phyloP scores from a whole-genome alignment of 75 land plant species.

The Ceratopteris richardii region DNA sequence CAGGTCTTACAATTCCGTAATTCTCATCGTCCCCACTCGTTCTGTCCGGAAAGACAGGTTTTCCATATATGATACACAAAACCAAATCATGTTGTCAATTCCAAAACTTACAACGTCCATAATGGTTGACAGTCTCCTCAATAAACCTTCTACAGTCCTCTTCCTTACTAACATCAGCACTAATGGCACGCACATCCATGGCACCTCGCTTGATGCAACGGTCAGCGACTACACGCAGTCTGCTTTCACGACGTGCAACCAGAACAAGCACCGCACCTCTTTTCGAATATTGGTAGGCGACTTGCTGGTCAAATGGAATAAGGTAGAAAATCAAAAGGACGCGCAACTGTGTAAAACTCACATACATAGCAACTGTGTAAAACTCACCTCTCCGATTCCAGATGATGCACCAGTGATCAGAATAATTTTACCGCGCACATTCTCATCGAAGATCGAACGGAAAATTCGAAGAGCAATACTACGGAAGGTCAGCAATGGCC shows the following conservation, averaged over 20 bases:
- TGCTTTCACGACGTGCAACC: constrained; percentile 60
- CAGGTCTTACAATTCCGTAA: neutral
- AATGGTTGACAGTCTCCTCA: constrained; percentile 44
- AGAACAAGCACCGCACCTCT: constrained; percentile 60
- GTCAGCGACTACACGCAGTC: constrained; percentile 54
- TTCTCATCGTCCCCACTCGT: neutral
- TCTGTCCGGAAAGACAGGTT: neutral
- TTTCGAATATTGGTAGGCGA: constrained; percentile 80
- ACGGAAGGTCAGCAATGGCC: constrained; percentile 63
- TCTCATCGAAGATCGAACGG: constrained; percentile 21
- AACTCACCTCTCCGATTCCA: constrained; percentile 89
- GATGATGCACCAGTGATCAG: constrained; percentile 93
- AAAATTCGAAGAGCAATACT: constrained; percentile 37
- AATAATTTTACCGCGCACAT: constrained; percentile 71
- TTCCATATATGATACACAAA: too few relatives aligned
- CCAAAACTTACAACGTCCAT: constrained; percentile 57
- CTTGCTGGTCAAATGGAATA: too few relatives aligned
- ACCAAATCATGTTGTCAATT: too few relatives aligned
- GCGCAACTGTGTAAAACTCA: too few relatives aligned
- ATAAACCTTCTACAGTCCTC: constrained; percentile 71
- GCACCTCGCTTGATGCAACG: constrained; percentile 51
- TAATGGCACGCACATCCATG: constrained; percentile 40
- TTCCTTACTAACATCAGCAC: constrained; percentile 82
- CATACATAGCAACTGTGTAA: too few relatives aligned
- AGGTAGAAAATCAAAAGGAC: too few relatives aligned